Evolutionary conservation across 495 filamentous ascomycete species (phyloP).

Genomic region (Neurospora africana): DNA sequence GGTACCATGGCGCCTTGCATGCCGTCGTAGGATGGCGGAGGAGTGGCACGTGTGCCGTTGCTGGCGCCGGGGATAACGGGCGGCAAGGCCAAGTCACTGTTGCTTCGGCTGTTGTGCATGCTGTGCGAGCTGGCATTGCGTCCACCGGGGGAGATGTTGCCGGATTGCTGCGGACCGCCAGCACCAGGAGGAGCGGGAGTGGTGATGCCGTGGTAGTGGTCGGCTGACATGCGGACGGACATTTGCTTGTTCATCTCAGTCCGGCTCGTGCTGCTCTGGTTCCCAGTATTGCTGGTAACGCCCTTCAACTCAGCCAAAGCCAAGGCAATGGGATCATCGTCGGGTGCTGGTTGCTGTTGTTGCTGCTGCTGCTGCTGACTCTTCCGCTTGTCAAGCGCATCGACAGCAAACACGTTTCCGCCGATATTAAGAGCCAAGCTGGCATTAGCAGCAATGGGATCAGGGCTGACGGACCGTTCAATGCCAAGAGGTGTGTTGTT

Average conservation of each 20-base stretch:
- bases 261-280: background rate
- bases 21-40: slow-evolving; percentile 78
- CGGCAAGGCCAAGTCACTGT: slow-evolving; percentile 29
- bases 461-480: slow-evolving; percentile 49
- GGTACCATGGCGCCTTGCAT: slow-evolving; percentile 66
- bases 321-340: slow-evolving; percentile 78
- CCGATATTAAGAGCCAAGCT: slow-evolving; percentile 95
- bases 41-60: slow-evolving; percentile 53
- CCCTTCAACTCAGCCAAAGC: slow-evolving; percentile 90
- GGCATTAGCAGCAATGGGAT: slow-evolving; percentile 86
- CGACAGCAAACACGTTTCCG: slow-evolving; percentile 92
- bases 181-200: slow-evolving; percentile 65
- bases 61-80: slow-evolving; percentile 36
- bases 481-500: slow-evolving; percentile 25
- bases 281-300: slow-evolving; percentile 29
- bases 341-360: slow-evolving; percentile 23
- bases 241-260: slow-evolving; percentile 45
- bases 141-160: slow-evolving; percentile 40
- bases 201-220: slow-evolving; percentile 81
- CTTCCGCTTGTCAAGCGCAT: slow-evolving; percentile 55
- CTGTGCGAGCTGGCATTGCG: slow-evolving; percentile 21
- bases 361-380: slow-evolving; percentile 20
- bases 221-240: slow-evolving; percentile 73
- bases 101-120: background rate
- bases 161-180: slow-evolving; percentile 23